These are phyloP conservation scores for Aspergillus cavernicola DNA, from an alignment of 495 filamentous ascomycete species.

Conservation along the genomic window DNA sequence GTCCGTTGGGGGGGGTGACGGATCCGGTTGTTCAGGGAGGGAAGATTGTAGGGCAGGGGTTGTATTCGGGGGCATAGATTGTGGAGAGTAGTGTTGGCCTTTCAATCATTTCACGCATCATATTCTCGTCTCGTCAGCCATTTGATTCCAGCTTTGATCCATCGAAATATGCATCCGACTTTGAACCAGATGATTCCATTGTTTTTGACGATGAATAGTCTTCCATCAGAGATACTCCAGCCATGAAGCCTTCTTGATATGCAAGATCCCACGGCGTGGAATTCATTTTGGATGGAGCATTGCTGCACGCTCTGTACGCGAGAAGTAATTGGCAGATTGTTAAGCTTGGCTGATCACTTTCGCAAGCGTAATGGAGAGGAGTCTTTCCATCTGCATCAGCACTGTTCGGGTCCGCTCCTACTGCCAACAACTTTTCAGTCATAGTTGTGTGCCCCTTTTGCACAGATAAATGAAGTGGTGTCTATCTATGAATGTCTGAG, in stretches of 20 bases:
- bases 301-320: not conserved
- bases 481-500: not conserved
- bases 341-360: not conserved
- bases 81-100: too few species aligned
- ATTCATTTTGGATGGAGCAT: too few species aligned
- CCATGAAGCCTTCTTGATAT: too few species aligned
- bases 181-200: too few species aligned
- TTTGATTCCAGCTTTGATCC: too few species aligned
- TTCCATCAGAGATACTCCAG: not conserved
- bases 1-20: slow-evolving; percentile 14
- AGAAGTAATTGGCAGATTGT: not conserved
- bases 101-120: too few species aligned
- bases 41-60: slow-evolving; percentile 7
- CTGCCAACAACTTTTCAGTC: not conserved
- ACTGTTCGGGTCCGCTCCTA: not conserved
- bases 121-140: too few species aligned
- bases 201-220: not conserved
- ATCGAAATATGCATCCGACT: too few species aligned
- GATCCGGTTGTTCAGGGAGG: slow-evolving; percentile 13
- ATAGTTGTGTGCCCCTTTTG: not conserved
- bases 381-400: not conserved
- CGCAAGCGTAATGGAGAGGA: not conserved
- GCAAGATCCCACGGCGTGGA: too few species aligned
- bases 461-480: not conserved
- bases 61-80: slow-evolving; percentile 3